phyloP scores from a whole-genome alignment of 805 yeast genomes.

The Clavispora vitiphila region DNA sequence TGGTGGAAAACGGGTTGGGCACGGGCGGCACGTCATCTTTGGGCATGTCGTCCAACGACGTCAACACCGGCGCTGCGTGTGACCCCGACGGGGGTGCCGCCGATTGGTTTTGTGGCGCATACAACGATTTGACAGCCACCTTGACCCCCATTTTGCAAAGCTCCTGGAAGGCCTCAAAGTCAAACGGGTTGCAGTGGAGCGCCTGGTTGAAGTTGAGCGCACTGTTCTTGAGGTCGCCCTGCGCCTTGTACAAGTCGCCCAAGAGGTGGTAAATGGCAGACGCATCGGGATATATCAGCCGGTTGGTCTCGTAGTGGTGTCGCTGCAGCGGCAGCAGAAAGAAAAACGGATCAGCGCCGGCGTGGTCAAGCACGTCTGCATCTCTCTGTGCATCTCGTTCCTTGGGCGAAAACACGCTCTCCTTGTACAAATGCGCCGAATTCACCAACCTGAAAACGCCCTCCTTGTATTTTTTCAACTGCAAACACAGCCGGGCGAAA shows the following conservation, averaged over 20 bases:
- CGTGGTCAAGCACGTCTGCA: slow-evolving; percentile 2
- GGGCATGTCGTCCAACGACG: slow-evolving; percentile 4
- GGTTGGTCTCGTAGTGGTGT: slow-evolving; percentile 35
- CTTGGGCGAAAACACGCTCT: slow-evolving; percentile 2
- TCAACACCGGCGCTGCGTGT: not conserved
- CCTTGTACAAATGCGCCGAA: slow-evolving; percentile 28
- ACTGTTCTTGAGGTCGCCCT: slow-evolving; percentile 61
- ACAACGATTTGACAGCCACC: slow-evolving; percentile 55
- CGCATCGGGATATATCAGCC: slow-evolving; percentile 53
- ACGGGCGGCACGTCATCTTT: slow-evolving; percentile 4
- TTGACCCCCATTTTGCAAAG: slow-evolving; percentile 68
- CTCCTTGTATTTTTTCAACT: slow-evolving; percentile 49
- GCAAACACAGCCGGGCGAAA: slow-evolving; percentile 63
- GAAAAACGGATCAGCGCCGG: slow-evolving; percentile 2
- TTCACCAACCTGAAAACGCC: slow-evolving; percentile 49
- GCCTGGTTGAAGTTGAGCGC: slow-evolving; percentile 65
- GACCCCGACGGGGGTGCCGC: not conserved
- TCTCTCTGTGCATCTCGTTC: slow-evolving; percentile 7
- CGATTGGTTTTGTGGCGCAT: too few species aligned
- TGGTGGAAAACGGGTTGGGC: slow-evolving; percentile 26
- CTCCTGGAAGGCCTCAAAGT: slow-evolving; percentile 83
- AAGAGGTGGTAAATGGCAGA: slow-evolving; percentile 63
- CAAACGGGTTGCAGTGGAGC: slow-evolving; percentile 66
- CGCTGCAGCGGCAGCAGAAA: slow-evolving; percentile 19
- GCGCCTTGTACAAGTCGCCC: slow-evolving; percentile 60